Evolutionary conservation across 495 filamentous ascomycete species (phyloP).

Genomic region (Neurospora sp.): DNA sequence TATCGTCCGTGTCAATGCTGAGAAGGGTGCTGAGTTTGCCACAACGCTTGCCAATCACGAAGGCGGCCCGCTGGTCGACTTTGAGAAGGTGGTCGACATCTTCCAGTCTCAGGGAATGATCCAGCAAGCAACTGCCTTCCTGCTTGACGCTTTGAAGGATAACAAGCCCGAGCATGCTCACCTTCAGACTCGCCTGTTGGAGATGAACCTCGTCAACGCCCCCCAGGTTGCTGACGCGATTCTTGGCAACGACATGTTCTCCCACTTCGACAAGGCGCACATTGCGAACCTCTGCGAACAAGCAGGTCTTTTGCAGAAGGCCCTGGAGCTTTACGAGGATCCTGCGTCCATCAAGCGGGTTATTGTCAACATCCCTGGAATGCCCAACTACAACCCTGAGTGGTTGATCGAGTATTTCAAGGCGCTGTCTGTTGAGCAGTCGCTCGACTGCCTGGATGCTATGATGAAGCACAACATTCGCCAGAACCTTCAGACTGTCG

Average conservation of each 20-base stretch:
- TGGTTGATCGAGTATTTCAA: conserved; percentile 92
- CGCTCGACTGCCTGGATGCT: conserved; percentile 84
- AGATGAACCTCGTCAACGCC: conserved; percentile 96
- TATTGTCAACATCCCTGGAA: conserved; percentile 64
- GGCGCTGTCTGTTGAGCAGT: conserved; percentile 86
- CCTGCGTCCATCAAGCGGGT: conserved; percentile 81
- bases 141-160: conserved; percentile 85
- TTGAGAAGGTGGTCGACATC: conserved; percentile 92
- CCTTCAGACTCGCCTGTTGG: conserved; percentile 85
- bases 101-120: conserved; percentile 97
- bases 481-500: conserved; percentile 87
- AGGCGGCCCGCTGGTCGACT: conserved; percentile 73
- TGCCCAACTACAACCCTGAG: conserved; percentile 74
- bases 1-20: conserved; percentile 84
- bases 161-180: conserved; percentile 91
- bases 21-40: conserved; percentile 92
- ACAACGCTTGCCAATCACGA: conserved; percentile 77
- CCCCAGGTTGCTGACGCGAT: conserved; percentile 97
- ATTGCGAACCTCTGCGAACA: conserved; percentile 88
- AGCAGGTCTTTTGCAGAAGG: conserved; percentile 75
- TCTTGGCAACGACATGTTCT: conserved; percentile 94
- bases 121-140: conserved; percentile 92
- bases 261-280: conserved; percentile 80
- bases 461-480: conserved; percentile 96
- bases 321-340: conserved; percentile 90